These are phyloP conservation scores for Colletotrichum cordylinicola DNA, from an alignment of 2,329 filamentous ascomycete genomes.

Conservation along the genomic window DNA sequence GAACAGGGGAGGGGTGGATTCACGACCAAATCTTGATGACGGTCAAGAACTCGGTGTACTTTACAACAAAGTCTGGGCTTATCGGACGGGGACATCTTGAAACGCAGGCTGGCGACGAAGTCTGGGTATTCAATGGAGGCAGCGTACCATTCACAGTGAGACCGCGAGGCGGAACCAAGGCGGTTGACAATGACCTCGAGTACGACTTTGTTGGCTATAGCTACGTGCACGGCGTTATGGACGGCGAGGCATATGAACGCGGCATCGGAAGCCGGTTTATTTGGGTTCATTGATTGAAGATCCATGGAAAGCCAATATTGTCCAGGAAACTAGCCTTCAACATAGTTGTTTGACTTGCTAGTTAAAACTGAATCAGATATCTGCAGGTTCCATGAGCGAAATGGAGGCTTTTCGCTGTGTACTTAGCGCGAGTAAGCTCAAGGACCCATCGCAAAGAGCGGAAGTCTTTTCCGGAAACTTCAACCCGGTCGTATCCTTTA, in stretches of 20 bases:
- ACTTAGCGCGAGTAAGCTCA: not conserved
- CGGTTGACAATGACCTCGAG: not conserved
- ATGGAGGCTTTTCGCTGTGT: accelerated
- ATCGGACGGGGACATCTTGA: not conserved
- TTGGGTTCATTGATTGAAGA: not conserved
- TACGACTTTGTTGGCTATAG: not conserved
- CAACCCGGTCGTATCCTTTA: not conserved
- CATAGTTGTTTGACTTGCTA: not conserved
- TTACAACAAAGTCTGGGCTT: not conserved
- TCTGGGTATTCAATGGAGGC: not conserved
- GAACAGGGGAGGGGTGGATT: not conserved
- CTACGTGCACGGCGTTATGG: not conserved
- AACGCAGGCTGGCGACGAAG: not conserved
- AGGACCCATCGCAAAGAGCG: not conserved
- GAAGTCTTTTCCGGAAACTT: not conserved
- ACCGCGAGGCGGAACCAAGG: not conserved
- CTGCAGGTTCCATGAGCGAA: not conserved
- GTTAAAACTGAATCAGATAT: accelerated
- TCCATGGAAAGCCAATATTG: accelerated
- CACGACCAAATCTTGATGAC: not conserved
- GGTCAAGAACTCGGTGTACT: not conserved
- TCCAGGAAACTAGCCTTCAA: not conserved
- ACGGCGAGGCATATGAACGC: not conserved
- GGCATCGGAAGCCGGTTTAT: not conserved
- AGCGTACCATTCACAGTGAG: not conserved